These are phyloP conservation scores for Fusarium lyarnte DNA, from an alignment of 2,329 filamentous ascomycete genomes.

Conservation along the genomic window DNA sequence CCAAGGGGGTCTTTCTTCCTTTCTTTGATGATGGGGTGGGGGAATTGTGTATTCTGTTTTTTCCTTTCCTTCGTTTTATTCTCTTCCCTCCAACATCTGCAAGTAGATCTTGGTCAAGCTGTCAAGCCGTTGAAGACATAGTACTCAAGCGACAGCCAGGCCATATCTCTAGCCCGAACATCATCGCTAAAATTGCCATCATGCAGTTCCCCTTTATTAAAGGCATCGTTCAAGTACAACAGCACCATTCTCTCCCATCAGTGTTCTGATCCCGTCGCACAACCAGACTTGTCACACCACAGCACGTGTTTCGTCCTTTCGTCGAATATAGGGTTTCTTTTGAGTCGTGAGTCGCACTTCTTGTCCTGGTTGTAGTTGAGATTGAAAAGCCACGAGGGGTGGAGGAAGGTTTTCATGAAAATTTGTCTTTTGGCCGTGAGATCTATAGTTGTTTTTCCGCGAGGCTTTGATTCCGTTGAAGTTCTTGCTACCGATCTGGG, in stretches of 20 bases:
- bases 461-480: neutral
- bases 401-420: neutral
- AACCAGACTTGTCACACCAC: neutral
- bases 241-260: conserved; percentile 6
- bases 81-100: no score
- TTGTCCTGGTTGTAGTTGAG: neutral
- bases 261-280: neutral
- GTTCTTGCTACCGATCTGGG: neutral
- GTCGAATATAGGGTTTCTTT: neutral
- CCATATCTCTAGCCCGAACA: neutral
- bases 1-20: neutral
- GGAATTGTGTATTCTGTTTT: neutral
- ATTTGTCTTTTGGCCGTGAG: neutral
- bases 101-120: neutral
- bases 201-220: neutral
- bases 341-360: neutral
- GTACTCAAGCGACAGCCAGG: neutral
- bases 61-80: no score
- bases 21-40: neutral
- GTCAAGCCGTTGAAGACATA: neutral
- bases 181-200: neutral
- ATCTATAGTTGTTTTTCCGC: neutral
- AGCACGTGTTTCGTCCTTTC: neutral
- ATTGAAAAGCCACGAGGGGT: neutral
- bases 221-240: neutral